phyloP scores from a whole-genome alignment of 257 asterid genomes.

The Fraxinus quadrangulata region DNA sequence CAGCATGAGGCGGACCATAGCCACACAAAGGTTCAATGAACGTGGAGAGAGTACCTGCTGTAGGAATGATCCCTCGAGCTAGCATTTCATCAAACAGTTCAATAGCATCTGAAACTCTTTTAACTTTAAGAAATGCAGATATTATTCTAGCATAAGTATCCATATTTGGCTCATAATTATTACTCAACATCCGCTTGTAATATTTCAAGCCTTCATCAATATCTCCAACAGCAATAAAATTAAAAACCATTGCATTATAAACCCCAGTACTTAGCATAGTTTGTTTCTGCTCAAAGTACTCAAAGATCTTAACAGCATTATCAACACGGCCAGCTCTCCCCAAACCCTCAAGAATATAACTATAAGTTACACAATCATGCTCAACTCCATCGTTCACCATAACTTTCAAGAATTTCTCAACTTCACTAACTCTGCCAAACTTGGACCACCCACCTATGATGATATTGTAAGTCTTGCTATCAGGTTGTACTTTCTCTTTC shows the following conservation, averaged over 20 bases:
- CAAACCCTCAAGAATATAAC: constrained; percentile 66
- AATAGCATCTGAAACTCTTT: constrained; percentile 83
- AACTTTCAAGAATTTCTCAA: constrained; percentile 54
- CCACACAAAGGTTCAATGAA: constrained; percentile 70
- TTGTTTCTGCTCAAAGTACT: constrained; percentile 54
- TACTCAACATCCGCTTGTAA: constrained; percentile 51
- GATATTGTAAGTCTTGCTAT: constrained; percentile 48
- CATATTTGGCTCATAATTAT: constrained; percentile 46
- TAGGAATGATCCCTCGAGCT: constrained; percentile 57
- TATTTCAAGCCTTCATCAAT: constrained; percentile 60
- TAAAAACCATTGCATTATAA: constrained; percentile 76
- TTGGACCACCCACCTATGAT: constrained; percentile 85
- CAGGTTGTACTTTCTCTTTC: constrained; percentile 52
- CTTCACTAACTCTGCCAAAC: constrained; percentile 63
- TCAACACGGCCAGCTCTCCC: constrained; percentile 75
- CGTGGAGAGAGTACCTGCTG: constrained; percentile 63
- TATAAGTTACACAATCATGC: constrained; percentile 61
- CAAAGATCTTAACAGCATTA: constrained; percentile 60
- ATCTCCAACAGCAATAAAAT: constrained; percentile 50
- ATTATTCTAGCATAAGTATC: constrained; percentile 70
- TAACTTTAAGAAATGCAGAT: constrained; percentile 49
- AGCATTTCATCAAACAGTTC: constrained; percentile 88
- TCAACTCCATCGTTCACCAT: constrained; percentile 77
- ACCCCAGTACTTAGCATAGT: constrained; percentile 44
- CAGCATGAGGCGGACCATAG: constrained; percentile 97